Conservation (phyloP, 2,329 filamentous ascomycete genomes). For the Calonectria leucothoes region DNA sequence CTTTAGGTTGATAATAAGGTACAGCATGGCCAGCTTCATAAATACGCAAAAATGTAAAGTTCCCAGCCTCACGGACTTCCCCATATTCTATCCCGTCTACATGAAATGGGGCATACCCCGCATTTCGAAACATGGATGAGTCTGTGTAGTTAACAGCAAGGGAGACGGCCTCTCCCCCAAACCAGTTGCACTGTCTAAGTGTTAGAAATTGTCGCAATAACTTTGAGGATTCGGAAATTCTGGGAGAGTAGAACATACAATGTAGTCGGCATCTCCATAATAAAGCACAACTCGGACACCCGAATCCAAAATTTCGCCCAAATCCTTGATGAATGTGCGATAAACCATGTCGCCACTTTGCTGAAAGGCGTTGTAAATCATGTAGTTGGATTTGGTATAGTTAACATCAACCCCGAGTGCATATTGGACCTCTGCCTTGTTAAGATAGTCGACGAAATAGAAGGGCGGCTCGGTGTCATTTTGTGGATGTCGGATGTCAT, state of each 20-base stretch:
- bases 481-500: conserved; percentile 20
- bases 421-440: conserved; percentile 17
- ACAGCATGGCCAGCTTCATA: conserved; percentile 26
- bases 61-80: conserved; percentile 21
- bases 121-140: neutral
- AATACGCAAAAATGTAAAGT: conserved; percentile 23
- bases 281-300: conserved; percentile 21
- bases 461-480: neutral
- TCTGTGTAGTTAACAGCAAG: conserved; percentile 11
- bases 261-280: conserved; percentile 26
- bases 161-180: conserved; percentile 21
- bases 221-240: neutral
- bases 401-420: conserved; percentile 21
- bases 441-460: conserved; percentile 9
- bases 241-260: neutral
- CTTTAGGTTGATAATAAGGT: conserved; percentile 21
- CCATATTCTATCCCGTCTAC: conserved; percentile 19
- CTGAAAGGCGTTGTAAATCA: conserved; percentile 14
- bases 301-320: conserved; percentile 15
- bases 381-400: conserved; percentile 20
- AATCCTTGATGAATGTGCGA: conserved; percentile 12
- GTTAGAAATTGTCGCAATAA: neutral
- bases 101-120: conserved; percentile 18
- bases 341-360: conserved; percentile 17
- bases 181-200: conserved; percentile 18